Percentiles rank a stretch among this genome's conserved stretches.
phyloP scores from a whole-genome alignment of 176 grass and related monocot genomes.

The Alopecurus myosuroides region DNA sequence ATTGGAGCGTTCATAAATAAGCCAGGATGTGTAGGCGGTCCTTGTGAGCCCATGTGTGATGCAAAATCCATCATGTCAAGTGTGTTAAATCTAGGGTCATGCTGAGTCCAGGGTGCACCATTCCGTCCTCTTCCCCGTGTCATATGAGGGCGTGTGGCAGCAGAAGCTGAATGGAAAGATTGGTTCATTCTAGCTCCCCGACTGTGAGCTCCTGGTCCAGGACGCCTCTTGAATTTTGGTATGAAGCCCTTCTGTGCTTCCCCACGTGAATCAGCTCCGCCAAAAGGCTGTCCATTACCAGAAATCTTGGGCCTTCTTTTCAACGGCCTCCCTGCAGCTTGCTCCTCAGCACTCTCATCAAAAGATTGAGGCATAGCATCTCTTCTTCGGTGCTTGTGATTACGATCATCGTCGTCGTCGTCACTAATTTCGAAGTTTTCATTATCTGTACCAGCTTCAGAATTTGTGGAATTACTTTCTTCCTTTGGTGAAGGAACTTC shows the following conservation, averaged over 20 bases:
- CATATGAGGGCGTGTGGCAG: conserved; percentile 30
- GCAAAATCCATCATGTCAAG: conserved; percentile 82
- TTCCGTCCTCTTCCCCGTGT: conserved; percentile 79
- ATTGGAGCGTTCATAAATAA: conserved; percentile 55
- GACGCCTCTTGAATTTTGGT: conserved; percentile 59
- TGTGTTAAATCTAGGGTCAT: conserved; percentile 69
- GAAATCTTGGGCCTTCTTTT: conserved; percentile 52
- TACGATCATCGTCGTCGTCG: conserved; percentile 87
- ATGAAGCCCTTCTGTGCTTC: conserved; percentile 43
- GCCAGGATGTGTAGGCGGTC: conserved; percentile 55
- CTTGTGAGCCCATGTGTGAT: conserved; percentile 67
- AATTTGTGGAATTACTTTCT: conserved; percentile 61
- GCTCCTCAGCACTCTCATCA: conserved; percentile 53
- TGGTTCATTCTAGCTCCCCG: conserved; percentile 49
- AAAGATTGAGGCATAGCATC: conserved; percentile 56
- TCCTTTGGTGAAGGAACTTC: conserved; percentile 54
- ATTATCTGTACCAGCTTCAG: conserved; percentile 60
- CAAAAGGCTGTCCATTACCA: conserved; percentile 38
- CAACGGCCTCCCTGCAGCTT: conserved; percentile 29
- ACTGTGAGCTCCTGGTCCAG: conserved; percentile 27
- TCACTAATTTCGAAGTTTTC: conserved; percentile 69
- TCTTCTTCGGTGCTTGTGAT: conserved; percentile 85
- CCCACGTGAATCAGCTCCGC: conserved; percentile 34
- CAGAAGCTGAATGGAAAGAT: conserved; percentile 37
- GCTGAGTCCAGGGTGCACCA: conserved; percentile 50